These are phyloP conservation scores for Chenopodium formosanum DNA, from an alignment of 148 eudicot species.

Conservation along the genomic window DNA sequence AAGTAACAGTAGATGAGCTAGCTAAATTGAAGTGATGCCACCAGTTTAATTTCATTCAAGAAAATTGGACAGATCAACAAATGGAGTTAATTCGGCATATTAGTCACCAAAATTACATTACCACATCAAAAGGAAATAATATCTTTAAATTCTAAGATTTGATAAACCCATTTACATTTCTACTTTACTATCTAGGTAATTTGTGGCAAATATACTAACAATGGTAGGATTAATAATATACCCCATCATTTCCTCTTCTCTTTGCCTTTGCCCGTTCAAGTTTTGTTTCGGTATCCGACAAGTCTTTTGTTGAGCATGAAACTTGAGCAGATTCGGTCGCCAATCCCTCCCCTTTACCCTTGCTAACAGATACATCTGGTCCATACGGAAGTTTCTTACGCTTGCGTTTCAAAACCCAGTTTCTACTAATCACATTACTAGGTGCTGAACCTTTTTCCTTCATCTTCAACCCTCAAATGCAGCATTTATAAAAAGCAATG, in stretches of 20 bases:
- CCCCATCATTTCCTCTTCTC: conserved; percentile 87
- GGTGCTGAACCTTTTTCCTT: conserved; percentile 54
- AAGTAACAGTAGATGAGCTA: background rate
- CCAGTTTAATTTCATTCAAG: background rate
- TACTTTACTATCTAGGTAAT: too few relatives aligned
- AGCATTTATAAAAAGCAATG: conserved; percentile 34
- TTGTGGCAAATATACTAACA: background rate
- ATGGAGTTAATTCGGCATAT: background rate
- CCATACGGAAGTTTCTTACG: conserved; percentile 59
- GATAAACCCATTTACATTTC: too few relatives aligned
- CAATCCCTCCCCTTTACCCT: conserved; percentile 36
- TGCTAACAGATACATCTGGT: conserved; percentile 38
- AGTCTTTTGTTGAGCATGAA: conserved; percentile 39
- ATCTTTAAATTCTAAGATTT: background rate
- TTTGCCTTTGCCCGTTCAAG: conserved; percentile 42
- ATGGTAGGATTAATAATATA: conserved; percentile 18
- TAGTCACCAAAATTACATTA: background rate
- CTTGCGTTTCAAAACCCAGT: conserved; percentile 87
- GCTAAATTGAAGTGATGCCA: background rate
- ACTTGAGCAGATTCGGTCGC: conserved; percentile 39
- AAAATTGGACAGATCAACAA: background rate
- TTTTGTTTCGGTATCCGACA: conserved; percentile 36
- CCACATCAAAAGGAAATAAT: background rate
- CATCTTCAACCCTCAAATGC: conserved; percentile 43
- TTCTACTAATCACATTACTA: conserved; percentile 60